Percentiles rank a stretch among this genome's conserved stretches.
These are phyloP conservation scores for Geotrichum carabidarum DNA, from an alignment of 1,139 yeast species.

Conservation along the genomic window DNA sequence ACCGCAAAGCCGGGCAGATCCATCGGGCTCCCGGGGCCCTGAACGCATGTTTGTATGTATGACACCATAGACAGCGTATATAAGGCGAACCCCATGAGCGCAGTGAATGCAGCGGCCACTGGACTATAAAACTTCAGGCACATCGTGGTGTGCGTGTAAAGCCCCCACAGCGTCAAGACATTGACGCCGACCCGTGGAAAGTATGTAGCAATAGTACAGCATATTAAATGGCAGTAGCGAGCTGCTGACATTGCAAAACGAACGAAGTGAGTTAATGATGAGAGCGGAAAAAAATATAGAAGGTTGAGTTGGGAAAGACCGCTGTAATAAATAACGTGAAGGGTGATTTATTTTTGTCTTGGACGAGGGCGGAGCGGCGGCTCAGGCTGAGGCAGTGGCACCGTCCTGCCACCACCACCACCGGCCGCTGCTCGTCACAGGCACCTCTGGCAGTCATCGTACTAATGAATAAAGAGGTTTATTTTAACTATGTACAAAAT, in stretches of 20 bases:
- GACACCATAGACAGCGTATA: constrained; percentile 38
- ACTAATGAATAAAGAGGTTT: not conserved
- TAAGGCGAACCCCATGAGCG: constrained; percentile 27
- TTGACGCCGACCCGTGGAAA: constrained; percentile 60
- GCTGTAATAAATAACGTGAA: too few species aligned
- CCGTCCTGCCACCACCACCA: not conserved
- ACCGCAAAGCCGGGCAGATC: constrained; percentile 31
- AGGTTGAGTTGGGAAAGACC: not conserved
- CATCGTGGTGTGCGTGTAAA: constrained; percentile 41
- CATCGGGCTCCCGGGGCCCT: constrained; percentile 51
- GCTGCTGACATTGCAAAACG: not conserved
- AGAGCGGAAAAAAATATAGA: not conserved
- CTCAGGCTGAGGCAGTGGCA: too few species aligned
- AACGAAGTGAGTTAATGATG: not conserved
- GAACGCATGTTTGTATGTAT: constrained; percentile 50
- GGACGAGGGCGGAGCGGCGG: too few species aligned
- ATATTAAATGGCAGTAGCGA: constrained; percentile 32
- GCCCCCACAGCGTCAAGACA: constrained; percentile 53
- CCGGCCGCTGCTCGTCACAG: not conserved
- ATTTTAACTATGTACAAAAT: constrained; percentile 2
- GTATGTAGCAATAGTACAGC: constrained; percentile 49
- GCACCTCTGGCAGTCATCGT: not conserved
- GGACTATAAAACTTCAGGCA: constrained; percentile 27
- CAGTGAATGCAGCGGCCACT: constrained; percentile 21
- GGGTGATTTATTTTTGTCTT: too few species aligned